phyloP scores from a whole-genome alignment of 2,329 filamentous ascomycete genomes.

The Dactylellina drechsleri region DNA sequence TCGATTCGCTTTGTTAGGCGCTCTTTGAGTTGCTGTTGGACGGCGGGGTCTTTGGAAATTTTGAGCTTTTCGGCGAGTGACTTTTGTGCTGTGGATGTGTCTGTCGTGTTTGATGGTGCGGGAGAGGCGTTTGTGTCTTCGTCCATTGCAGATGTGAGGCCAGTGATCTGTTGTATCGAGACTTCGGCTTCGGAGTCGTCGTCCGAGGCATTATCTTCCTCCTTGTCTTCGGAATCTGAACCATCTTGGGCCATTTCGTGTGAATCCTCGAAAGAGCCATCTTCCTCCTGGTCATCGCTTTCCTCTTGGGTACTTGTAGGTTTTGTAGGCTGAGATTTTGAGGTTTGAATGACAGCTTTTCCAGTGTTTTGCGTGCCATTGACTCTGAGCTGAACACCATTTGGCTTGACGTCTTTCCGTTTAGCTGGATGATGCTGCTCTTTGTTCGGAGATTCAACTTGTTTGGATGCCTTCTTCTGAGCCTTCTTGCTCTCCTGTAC shows the following conservation, averaged over 20 bases:
- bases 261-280: not conserved
- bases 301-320: slow-evolving; percentile 4
- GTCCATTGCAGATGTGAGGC: slow-evolving; percentile 31
- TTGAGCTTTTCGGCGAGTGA: slow-evolving; percentile 70
- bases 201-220: slow-evolving; percentile 14
- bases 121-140: slow-evolving; percentile 62
- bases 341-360: slow-evolving; percentile 37
- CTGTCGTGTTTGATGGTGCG: slow-evolving; percentile 72
- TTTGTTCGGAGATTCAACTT: slow-evolving; percentile 21
- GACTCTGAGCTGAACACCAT: slow-evolving; percentile 39
- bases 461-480: slow-evolving; percentile 28
- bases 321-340: slow-evolving; percentile 11
- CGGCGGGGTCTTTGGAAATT: slow-evolving; percentile 66
- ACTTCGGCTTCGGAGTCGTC: slow-evolving; percentile 35
- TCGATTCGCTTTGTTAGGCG: slow-evolving; percentile 86
- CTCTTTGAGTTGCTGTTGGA: slow-evolving; percentile 70
- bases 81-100: slow-evolving; percentile 72
- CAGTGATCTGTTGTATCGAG: slow-evolving; percentile 43
- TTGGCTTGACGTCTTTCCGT: slow-evolving; percentile 51
- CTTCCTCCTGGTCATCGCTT: slow-evolving; percentile 2
- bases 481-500: slow-evolving; percentile 8
- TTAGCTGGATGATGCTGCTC: slow-evolving; percentile 45
- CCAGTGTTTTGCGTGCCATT: slow-evolving; percentile 47
- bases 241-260: slow-evolving; percentile 15
- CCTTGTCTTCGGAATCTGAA: slow-evolving; percentile 23